Evolutionary conservation across 768 basidiomycete species (phyloP), one percentile per base, ranked within the genome.

Genomic region (Crepidotus variabilis): DNA sequence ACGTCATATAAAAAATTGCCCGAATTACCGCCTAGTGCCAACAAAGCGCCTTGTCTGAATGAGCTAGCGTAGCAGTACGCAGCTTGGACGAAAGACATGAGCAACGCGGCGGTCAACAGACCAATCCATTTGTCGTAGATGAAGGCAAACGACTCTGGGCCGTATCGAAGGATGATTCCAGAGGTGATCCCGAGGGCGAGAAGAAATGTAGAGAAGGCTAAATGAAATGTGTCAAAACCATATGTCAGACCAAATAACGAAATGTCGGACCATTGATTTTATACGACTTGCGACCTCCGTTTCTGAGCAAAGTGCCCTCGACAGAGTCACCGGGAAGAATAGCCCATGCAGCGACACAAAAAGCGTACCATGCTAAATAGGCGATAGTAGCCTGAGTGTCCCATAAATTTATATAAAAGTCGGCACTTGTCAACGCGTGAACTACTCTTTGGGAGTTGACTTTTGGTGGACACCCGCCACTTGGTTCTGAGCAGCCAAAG

Each of bases 81-180:
- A 0, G 83, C 91, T 72, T 97, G 96, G 23, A 84, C 63, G 52
- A 88, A 55, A 1, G 93, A 80, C 88, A 94, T 93, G 57, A 86
- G 57, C 28, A 94, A 62, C 1, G 94, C 80, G 0, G 94, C 92
- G 13, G 94, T 93, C 34, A 89, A 70, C 56, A 99, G 84, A 47
- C 94, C 94, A 47, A 94, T 72, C 88, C 90, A 98, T 74, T 92
- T 90, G 60, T 96, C 84, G 72, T 97, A 94, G 58, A 97, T 67
- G 73, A 93, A 92, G 0, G 94, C 92, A 75, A 97, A 90, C 0
- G 88, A 80, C 57, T 84, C 74, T 32, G 88, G 85, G 1, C 97
- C 97, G 59, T 78, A 82, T 55, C 85, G 85, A 56, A 83, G 73
- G 67, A 97, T 84, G 52, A 80, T 71, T 13, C 92, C 94, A 13